A percentile compares a stretch with the other conserved stretches of the same genome.
phyloP scores from a whole-genome alignment of 495 filamentous ascomycete genomes.

The Aspergillus taichungensis region DNA sequence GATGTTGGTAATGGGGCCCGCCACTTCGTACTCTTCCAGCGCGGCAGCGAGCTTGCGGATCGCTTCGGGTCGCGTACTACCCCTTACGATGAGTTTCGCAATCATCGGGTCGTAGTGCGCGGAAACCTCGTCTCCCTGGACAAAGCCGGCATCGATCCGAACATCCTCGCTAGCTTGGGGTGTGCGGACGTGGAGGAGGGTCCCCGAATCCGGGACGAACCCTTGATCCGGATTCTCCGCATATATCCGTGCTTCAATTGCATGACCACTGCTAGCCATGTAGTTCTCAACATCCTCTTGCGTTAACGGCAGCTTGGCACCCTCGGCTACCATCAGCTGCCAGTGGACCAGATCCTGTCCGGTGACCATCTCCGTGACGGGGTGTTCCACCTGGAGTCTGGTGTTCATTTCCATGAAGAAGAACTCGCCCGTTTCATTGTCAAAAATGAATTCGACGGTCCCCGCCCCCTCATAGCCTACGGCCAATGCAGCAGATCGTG shows the following conservation, averaged over 20 bases:
- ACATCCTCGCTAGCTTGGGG: constrained; percentile 61
- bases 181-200: constrained; percentile 69
- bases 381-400: constrained; percentile 91
- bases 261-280: constrained; percentile 71
- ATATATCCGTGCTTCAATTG: constrained; percentile 93
- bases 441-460: constrained; percentile 98
- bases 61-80: constrained; percentile 65
- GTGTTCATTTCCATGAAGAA: constrained; percentile 99
- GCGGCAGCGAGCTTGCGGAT: constrained; percentile 76
- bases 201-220: constrained; percentile 93
- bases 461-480: constrained; percentile 95
- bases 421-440: constrained; percentile 87
- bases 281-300: constrained; percentile 72
- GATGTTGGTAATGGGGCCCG: constrained; percentile 88
- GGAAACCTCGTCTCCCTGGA: constrained; percentile 82
- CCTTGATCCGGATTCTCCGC: constrained; percentile 85
- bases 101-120: constrained; percentile 99
- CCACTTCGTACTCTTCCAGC: constrained; percentile 83
- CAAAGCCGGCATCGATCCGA: constrained; percentile 87
- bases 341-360: constrained; percentile 91
- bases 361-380: constrained; percentile 94
- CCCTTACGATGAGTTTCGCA: constrained; percentile 91
- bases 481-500: constrained; percentile 76
- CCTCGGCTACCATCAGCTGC: constrained; percentile 91
- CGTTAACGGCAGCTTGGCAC: constrained; percentile 73